Evolutionary conservation across 306 rosid species (phyloP).

Genomic region (Comarum palustre): DNA sequence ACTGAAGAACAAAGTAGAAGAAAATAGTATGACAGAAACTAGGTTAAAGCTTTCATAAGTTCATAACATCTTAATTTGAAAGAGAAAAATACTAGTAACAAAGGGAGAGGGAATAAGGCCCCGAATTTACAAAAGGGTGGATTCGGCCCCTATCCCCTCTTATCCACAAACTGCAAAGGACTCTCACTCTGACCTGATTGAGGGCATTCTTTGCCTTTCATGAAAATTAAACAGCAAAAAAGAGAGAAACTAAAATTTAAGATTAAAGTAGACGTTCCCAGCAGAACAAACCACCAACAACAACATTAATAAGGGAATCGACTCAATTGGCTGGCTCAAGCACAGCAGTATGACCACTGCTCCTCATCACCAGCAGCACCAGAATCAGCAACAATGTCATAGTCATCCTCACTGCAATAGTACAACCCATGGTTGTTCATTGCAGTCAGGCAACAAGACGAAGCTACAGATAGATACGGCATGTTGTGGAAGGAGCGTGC

Average conservation of each 20-base stretch:
- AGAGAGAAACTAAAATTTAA: not conserved
- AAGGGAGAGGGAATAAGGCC: slow-evolving; percentile 33
- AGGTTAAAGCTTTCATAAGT: not conserved
- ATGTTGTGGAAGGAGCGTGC: slow-evolving; percentile 62
- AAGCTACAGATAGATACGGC: slow-evolving; percentile 56
- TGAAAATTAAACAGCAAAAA: slow-evolving; percentile 11
- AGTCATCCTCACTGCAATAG: slow-evolving; percentile 50
- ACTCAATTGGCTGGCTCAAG: slow-evolving; percentile 29
- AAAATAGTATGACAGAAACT: not conserved
- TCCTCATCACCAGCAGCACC: slow-evolving; percentile 42
- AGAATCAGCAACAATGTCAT: slow-evolving; percentile 39
- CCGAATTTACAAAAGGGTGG: slow-evolving; percentile 43
- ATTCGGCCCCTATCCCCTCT: slow-evolving; percentile 36
- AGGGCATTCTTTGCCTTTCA: slow-evolving; percentile 35
- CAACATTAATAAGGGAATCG: slow-evolving; percentile 15
- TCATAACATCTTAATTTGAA: not conserved
- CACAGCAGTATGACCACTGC: slow-evolving; percentile 62
- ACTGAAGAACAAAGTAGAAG: not conserved
- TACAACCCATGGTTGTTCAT: slow-evolving; percentile 50
- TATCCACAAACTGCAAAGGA: slow-evolving; percentile 31
- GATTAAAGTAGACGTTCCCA: slow-evolving; percentile 25
- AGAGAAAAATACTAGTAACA: slow-evolving; percentile 11
- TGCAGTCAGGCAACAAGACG: slow-evolving; percentile 57
- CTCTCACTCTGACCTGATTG: slow-evolving; percentile 18
- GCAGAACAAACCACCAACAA: slow-evolving; percentile 25